phyloP scores from a whole-genome alignment of 345 rosid species.

The Gossypium thurberi region DNA sequence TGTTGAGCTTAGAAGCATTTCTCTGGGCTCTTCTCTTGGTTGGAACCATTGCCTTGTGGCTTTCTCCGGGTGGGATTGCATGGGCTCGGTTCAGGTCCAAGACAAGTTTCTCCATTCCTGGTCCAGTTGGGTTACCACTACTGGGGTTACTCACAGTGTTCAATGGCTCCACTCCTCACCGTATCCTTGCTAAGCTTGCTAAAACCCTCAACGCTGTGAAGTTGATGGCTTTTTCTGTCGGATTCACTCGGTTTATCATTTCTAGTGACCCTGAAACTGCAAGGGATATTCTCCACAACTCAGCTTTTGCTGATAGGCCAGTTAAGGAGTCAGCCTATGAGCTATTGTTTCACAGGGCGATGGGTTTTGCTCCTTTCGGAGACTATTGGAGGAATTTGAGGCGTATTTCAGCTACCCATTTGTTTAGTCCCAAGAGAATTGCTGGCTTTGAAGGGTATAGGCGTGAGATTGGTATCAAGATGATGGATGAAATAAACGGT shows the following conservation, averaged over 20 bases:
- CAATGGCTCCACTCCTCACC: constrained; percentile 32
- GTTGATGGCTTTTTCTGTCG: constrained; percentile 80
- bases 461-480: constrained; percentile 34
- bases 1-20: constrained; percentile 28
- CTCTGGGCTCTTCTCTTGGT: constrained; percentile 26
- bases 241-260: constrained; percentile 62
- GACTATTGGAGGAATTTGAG: constrained; percentile 87
- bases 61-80: constrained; percentile 62
- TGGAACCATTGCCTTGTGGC: constrained; percentile 30
- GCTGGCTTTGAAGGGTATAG: constrained; percentile 42
- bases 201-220: constrained; percentile 27
- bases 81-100: constrained; percentile 38
- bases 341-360: constrained; percentile 73
- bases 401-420: constrained; percentile 68
- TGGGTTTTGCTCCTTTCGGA: constrained; percentile 82
- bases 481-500: constrained; percentile 36
- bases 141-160: constrained; percentile 24
- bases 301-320: constrained; percentile 80
- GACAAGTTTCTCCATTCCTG: constrained; percentile 34
- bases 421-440: constrained; percentile 68
- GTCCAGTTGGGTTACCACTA: constrained; percentile 62
- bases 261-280: constrained; percentile 69
- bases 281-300: constrained; percentile 62
- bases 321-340: constrained; percentile 83
- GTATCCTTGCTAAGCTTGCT: constrained; percentile 43